Base-by-base conservation (phyloP, 2,329 filamentous ascomycete species). In the Epichloe glyceriae region DNA sequence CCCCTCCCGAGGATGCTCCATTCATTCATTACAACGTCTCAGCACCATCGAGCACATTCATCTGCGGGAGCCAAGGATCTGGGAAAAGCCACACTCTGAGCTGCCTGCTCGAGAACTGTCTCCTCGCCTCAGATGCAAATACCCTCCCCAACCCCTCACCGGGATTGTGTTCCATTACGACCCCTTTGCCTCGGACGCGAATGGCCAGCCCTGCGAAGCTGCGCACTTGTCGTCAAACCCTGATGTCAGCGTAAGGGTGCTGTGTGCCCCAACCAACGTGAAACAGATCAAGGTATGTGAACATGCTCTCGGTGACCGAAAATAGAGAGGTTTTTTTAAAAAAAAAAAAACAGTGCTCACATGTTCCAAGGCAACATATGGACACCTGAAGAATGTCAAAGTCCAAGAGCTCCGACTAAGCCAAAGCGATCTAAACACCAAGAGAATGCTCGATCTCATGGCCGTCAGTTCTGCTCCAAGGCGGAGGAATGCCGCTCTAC, bases 131-230 rank as follows among this genome's bases (percentile, higher is more conserved):
- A 0, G 57, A 61, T 0, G 65, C 74, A 0, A 75, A 73, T 6
- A 59, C 62, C 0, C 65, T 82, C 1, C 68, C 70, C 0, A 66
- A 66, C 0, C 79, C 0, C 64, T 85, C 0, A 77, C 79, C 0
- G 80, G 77, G 0, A 64, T 86, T 0, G 74, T 86, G 0, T 85
- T 86, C 46, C 80, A 85, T 54, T 85, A 82, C 52, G 79, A 83
- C 55, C 72, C 71, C 0, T 79, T 77, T 53, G 69, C 71, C 11
- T 75, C 71, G 0, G 71, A 75, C 42, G 57, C 61, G 0, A 64
- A 69, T 1, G 74, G 74, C 12, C 67, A 67, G 0, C 73, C 79
- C 1, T 82, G 80, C 51, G 82, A 86, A 59, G 80, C 75, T 0
- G 78, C 80, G 0, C 79, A 73, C 54, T 62, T 85, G 3, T 67